Evolutionary conservation across 148 eudicot species (phyloP).

Genomic region (Drosera capensis): DNA sequence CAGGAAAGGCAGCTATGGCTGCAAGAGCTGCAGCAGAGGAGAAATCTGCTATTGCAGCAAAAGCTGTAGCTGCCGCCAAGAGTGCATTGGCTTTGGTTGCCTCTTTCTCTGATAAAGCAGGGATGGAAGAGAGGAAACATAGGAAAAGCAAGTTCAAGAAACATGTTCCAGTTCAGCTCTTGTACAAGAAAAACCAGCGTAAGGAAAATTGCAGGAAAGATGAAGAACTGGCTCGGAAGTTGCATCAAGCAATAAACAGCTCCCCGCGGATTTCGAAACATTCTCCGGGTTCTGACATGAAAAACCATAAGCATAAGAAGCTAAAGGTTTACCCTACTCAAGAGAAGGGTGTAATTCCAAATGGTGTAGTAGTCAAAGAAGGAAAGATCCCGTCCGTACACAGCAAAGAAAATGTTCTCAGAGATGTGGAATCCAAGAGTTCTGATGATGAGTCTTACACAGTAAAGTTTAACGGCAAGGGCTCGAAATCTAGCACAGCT

Average conservation of each 20-base stretch:
- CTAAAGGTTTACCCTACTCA: conserved; percentile 19
- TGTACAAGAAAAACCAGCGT: conserved; percentile 40
- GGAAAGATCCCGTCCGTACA: conserved; percentile 14
- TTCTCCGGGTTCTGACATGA: conserved; percentile 27
- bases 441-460: conserved; percentile 19
- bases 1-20: conserved; percentile 48
- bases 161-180: conserved; percentile 44
- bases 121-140: conserved; percentile 15
- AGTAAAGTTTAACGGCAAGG: conserved; percentile 27
- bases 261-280: conserved; percentile 59
- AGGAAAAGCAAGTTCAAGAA: conserved; percentile 72
- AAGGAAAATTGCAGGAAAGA: conserved; percentile 34
- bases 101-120: conserved; percentile 20
- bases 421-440: conserved; percentile 21
- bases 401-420: conserved; percentile 21
- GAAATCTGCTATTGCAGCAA: conserved; percentile 68
- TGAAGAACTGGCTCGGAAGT: conserved; percentile 68
- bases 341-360: conserved; percentile 19
- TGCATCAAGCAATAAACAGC: conserved; percentile 66
- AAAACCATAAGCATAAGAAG: conserved; percentile 41
- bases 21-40: conserved; percentile 74
- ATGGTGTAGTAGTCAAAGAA: conserved; percentile 11
- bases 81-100: conserved; percentile 60
- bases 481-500: conserved; percentile 19
- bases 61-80: conserved; percentile 75